These are phyloP conservation scores for Aspergillus sp. DNA, from an alignment of 2,329 filamentous ascomycete genomes.

Conservation along the genomic window DNA sequence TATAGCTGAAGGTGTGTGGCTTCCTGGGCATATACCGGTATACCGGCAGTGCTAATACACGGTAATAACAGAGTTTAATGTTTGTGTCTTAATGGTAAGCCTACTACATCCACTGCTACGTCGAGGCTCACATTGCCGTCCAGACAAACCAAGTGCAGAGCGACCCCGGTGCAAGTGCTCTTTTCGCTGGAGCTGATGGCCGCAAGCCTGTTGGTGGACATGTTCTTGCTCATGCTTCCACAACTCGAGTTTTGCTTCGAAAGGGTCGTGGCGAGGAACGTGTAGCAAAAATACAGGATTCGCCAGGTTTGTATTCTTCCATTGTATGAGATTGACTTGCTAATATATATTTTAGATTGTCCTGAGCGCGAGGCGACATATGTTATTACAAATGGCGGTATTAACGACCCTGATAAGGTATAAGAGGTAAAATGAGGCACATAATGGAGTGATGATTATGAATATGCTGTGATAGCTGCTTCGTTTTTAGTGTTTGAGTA, in stretches of 20 bases:
- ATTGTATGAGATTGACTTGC: slow-evolving; percentile 10
- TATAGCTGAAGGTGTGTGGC: slow-evolving; percentile 58
- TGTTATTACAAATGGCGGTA: slow-evolving; percentile 68
- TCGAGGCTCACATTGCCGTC: neutral
- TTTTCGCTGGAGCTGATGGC: slow-evolving; percentile 68
- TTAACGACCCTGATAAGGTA: slow-evolving; percentile 65
- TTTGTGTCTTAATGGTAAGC: slow-evolving; percentile 61
- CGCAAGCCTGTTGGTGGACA: slow-evolving; percentile 68
- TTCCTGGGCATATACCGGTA: neutral
- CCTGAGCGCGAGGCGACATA: slow-evolving; percentile 69
- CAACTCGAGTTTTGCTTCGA: slow-evolving; percentile 64
- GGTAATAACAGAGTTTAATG: slow-evolving; percentile 59
- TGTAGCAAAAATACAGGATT: slow-evolving; percentile 68
- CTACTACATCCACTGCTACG: neutral
- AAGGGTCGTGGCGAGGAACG: slow-evolving; percentile 70
- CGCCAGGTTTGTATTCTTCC: slow-evolving; percentile 52
- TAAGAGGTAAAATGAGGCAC: slow-evolving; percentile 28
- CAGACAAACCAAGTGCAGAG: slow-evolving; percentile 72
- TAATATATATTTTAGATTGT: slow-evolving; percentile 52
- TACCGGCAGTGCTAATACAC: neutral
- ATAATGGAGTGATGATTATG: neutral
- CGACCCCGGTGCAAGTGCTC: slow-evolving; percentile 66
- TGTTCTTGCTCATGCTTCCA: slow-evolving; percentile 67
- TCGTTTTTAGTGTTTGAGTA: neutral
- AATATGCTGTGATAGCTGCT: neutral